phyloP scores from a whole-genome alignment of 176 grass and related monocot species.

The Themeda triandra region DNA sequence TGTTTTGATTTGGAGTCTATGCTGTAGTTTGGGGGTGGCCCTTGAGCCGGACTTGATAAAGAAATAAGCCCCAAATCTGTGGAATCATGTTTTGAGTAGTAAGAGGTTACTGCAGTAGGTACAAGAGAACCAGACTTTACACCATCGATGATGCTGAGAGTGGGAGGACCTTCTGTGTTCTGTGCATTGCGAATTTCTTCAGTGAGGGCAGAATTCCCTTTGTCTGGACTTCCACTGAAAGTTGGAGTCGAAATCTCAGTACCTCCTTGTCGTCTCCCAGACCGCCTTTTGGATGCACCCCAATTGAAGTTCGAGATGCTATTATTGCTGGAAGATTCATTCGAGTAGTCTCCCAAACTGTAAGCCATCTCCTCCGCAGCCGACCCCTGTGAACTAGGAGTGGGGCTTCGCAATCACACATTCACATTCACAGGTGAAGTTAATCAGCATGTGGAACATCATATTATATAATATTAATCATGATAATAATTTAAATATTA shows the following conservation, averaged over 20 bases:
- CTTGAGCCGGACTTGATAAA: constrained; percentile 24
- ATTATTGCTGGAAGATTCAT: constrained; percentile 8
- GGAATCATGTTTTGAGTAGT: constrained; percentile 6
- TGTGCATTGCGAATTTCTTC: constrained; percentile 10
- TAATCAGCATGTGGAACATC: background rate
- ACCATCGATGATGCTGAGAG: background rate
- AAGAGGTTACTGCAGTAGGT: background rate
- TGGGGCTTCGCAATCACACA: background rate
- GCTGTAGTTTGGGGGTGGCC: background rate
- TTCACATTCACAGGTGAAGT: constrained; percentile 2
- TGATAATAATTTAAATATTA: too few relatives aligned
- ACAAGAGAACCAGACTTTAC: constrained; percentile 1
- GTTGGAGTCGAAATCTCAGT: background rate
- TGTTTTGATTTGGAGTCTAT: constrained; percentile 25
- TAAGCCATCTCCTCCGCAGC: constrained; percentile 6
- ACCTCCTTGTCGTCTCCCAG: constrained; percentile 15
- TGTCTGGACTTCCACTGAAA: constrained; percentile 22
- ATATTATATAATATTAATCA: too few relatives aligned
- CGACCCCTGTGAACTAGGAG: constrained; percentile 1
- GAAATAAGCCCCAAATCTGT: background rate
- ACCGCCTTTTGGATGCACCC: constrained; percentile 25
- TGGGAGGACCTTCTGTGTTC: constrained; percentile 8
- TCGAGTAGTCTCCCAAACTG: background rate
- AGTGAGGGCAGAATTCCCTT: constrained; percentile 26
- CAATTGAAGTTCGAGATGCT: constrained; percentile 22